Evolutionary conservation across 2,329 filamentous ascomycete species (phyloP), one percentile per base, ranked within the genome.

Genomic region (Fusarium concolor): DNA sequence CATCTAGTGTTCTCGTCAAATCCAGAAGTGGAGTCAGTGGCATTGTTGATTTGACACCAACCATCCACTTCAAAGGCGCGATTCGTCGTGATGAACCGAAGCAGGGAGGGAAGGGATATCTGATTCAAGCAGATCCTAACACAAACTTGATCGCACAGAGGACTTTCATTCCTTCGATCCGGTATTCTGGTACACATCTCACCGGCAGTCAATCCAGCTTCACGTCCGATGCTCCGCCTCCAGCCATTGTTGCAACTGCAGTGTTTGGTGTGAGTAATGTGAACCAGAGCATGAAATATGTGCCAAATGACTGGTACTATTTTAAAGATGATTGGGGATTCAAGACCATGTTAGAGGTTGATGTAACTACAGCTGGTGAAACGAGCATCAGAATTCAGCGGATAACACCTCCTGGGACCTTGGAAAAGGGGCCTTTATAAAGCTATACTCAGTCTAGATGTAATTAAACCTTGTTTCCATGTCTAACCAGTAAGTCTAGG

Each of bases 71-170:
- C 0, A 14, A 33, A 15, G 39, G 17, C 6, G 4, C 7, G 1
- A 11, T 10, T 11, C 33, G 20, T 2, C 31, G 6, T 3, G 39
- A 29, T 29, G 53, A 44, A 10, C 7, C 50, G 6, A 53, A 62
- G 20, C 59, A 20, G 10, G 10, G 4, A 41, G 14, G 28, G 7
- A 33, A 7, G 14, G 53, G 45, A 11, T 9, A 50, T 18, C n/a
- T 51, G 18, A 42, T 56, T 14, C 10, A 39, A n/a, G 53, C 66
- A 11, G 67, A 70, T 14, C 47, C 67, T 0, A 70, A 70, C 26
- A 70, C 67, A 28, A 70, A 62, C 10, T 5, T 70, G 2, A 55
- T 66, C 2, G 10, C 55, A 6, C 67, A 54, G 6, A 67, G 51
- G 41, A 67, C 58, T 4, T 43, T 70, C 1, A 65, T 70, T 14